These are phyloP conservation scores for Russula griseocarnosa DNA, from an alignment of 768 basidiomycete species.

Conservation along the genomic window DNA sequence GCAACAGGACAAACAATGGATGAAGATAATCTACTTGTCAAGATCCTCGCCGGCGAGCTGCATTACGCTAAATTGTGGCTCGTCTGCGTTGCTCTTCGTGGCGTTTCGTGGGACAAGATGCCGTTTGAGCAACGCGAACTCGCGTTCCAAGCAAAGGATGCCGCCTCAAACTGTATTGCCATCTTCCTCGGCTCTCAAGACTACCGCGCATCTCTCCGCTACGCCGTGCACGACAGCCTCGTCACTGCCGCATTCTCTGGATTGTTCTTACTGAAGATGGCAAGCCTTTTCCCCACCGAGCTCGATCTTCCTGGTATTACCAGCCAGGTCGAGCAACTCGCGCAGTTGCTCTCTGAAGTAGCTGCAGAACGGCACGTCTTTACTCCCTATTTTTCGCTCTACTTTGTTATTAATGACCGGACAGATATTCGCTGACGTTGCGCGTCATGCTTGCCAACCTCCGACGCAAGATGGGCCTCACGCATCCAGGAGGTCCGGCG, in stretches of 20 bases:
- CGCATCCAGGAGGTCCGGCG: slow-evolving; percentile 27
- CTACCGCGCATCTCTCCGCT: slow-evolving; percentile 82
- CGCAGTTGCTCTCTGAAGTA: slow-evolving; percentile 85
- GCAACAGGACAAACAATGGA: slow-evolving; percentile 69
- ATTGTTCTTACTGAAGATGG: slow-evolving; percentile 90
- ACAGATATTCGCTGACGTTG: slow-evolving; percentile 81
- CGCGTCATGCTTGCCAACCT: slow-evolving; percentile 93
- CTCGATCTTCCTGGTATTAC: slow-evolving; percentile 74
- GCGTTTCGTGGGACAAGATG: slow-evolving; percentile 95
- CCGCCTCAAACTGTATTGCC: slow-evolving; percentile 78
- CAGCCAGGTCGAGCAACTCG: slow-evolving; percentile 84
- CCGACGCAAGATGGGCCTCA: slow-evolving; percentile 77
- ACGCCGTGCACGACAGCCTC: slow-evolving; percentile 89
- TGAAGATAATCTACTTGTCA: slow-evolving; percentile 78
- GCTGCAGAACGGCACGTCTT: slow-evolving; percentile 73
- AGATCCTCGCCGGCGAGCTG: slow-evolving; percentile 82
- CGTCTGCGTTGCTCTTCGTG: slow-evolving; percentile 86
- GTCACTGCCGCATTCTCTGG: slow-evolving; percentile 90
- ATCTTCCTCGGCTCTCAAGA: slow-evolving; percentile 79
- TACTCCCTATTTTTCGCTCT: not conserved
- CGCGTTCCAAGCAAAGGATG: slow-evolving; percentile 93
- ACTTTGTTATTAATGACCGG: not conserved
- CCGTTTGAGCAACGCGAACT: slow-evolving; percentile 91
- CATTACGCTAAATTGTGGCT: slow-evolving; percentile 95
- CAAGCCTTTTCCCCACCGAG: slow-evolving; percentile 84